Percentiles rank a stretch among this genome's conserved stretches.
These are phyloP conservation scores for Ophiostoma piceae DNA, from an alignment of 2,329 filamentous ascomycete species.

Conservation along the genomic window DNA sequence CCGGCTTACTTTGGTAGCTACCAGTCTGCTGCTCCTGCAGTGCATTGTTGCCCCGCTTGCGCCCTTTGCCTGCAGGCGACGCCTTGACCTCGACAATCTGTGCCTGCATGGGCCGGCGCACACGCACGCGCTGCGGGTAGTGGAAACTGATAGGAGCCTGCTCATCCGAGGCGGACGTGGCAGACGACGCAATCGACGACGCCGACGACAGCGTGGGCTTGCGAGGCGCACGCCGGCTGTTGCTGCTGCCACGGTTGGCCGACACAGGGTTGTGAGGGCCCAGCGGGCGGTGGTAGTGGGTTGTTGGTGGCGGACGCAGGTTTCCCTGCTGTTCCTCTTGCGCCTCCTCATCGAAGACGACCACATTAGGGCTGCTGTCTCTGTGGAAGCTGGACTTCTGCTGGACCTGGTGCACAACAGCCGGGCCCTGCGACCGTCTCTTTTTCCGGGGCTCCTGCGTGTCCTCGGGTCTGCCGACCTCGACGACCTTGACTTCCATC, in stretches of 20 bases:
- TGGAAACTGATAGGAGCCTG: slow-evolving; percentile 31
- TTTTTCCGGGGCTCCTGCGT: slow-evolving; percentile 11
- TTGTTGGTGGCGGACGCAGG: neutral
- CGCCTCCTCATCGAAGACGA: neutral
- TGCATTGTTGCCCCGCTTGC: neutral
- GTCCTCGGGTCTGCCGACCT: neutral
- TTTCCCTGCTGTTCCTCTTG: neutral
- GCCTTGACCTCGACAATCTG: slow-evolving; percentile 17
- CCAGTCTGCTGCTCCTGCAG: neutral
- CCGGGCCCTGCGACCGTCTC: slow-evolving; percentile 15
- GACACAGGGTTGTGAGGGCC: slow-evolving; percentile 8
- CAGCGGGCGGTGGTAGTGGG: slow-evolving; percentile 16
- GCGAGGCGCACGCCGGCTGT: neutral
- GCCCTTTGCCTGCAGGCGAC: slow-evolving; percentile 2
- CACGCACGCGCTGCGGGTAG: slow-evolving; percentile 32
- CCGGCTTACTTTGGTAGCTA: neutral
- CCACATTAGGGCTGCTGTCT: neutral
- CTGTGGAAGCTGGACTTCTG: neutral
- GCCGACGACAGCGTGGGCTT: slow-evolving; percentile 7
- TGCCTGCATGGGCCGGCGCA: slow-evolving; percentile 19
- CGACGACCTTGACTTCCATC: neutral
- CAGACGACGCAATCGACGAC: slow-evolving; percentile 7
- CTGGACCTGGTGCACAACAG: slow-evolving; percentile 23
- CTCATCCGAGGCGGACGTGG: slow-evolving; percentile 9
- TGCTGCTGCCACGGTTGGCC: neutral